Base-by-base conservation (phyloP, 1,284 basidiomycete genomes). In the Austroboletus niveus region DNA sequence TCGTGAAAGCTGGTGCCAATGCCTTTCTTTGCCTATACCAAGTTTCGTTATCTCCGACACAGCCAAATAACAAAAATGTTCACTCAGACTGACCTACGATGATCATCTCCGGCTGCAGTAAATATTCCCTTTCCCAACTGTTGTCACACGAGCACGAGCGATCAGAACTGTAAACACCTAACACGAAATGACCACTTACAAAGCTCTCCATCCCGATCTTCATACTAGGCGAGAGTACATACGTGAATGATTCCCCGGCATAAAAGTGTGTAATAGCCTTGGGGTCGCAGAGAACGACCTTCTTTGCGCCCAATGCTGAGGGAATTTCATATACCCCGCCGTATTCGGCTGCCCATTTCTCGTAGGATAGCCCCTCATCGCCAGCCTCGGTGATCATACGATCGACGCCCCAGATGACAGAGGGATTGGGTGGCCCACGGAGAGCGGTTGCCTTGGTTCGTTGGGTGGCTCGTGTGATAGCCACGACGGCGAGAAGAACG, bases 231-330 rank as follows among this genome's bases (percentile, higher is more conserved):
- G 57, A 46, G 7, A 36, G 11, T 12, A 51, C 14, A 27, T 64
- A 66, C 17, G 53, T 56, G 57, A 70, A 75, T 0, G 79, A 75
- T 47, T 82, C 81, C 49, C 69, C 72, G 0, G 71, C 68, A 54
- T 77, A 80, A 49, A 81, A 75, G 54, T 84, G 79, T 0, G 74
- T 66, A 31, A 79, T 67, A 0, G 82, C 82, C 56, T 77, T 81
- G 0, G 80, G 77, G 56, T 85, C 83, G 41, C 71, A 72, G 10
- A 85, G 65, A 4, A 80, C 62, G 17, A 83, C 64, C 22, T 61
- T 64, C 5, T 56, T 69, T 0, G 63, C 56, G 0, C 79, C 79
- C 24, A 84, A 60, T 0, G 65, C 55, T 0, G 61, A 59, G 1
- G 79, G 73, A 22, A 80, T 55, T 41, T 67, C 58, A 56, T 70